phyloP scores from a whole-genome alignment of 176 grass and related monocot species.

The Aegilops bicornis region DNA sequence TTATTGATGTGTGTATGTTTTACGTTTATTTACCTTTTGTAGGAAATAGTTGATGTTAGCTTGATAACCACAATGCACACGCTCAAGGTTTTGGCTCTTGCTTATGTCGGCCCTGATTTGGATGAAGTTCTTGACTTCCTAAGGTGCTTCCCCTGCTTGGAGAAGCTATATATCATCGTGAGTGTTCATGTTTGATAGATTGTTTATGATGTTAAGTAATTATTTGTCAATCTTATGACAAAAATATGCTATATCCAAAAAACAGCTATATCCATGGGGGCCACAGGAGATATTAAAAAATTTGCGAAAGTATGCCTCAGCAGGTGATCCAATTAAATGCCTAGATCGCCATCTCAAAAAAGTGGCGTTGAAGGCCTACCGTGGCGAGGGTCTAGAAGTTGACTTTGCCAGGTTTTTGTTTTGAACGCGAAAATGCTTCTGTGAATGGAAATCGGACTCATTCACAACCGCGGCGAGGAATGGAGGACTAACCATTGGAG shows the following conservation, averaged over 20 bases:
- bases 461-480: not conserved
- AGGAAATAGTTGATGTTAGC: not conserved
- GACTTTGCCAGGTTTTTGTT: not conserved
- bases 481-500: not conserved
- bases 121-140: not conserved
- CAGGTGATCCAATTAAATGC: not conserved
- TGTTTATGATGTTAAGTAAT: too few relatives aligned
- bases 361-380: not conserved
- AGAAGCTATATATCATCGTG: not conserved
- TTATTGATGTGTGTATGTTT: too few relatives aligned
- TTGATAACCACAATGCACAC: not conserved
- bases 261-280: too few relatives aligned
- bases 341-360: not conserved
- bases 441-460: not conserved
- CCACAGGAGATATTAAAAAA: too few relatives aligned
- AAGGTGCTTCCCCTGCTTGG: not conserved
- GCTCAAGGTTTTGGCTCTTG: not conserved
- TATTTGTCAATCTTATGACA: too few relatives aligned
- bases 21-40: too few relatives aligned
- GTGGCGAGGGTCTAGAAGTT: not conserved
- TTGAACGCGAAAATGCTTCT: not conserved
- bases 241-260: rapidly evolving
- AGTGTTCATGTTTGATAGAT: not conserved
- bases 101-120: not conserved
- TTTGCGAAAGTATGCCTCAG: not conserved